phyloP scores from a whole-genome alignment of 2,329 filamentous ascomycete species.

The Epichloe aotearoae region DNA sequence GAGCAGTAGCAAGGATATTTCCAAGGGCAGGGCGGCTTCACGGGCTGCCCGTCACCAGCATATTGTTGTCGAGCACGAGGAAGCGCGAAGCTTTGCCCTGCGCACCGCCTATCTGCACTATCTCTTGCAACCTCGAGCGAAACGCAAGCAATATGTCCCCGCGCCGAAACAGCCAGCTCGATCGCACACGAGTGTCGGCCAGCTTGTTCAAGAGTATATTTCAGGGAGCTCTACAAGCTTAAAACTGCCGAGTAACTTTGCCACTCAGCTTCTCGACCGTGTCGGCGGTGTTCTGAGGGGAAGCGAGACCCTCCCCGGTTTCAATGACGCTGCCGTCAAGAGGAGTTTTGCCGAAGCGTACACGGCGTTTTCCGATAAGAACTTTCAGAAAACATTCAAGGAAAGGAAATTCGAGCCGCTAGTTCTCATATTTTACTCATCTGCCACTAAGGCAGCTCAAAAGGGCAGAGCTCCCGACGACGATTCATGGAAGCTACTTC shows the following conservation, averaged over 20 bases:
- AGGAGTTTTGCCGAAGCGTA: constrained; percentile 90
- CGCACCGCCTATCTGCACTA: constrained; percentile 87
- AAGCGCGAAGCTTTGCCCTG: constrained; percentile 84
- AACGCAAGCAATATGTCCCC: constrained; percentile 76
- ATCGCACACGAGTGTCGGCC: constrained; percentile 61
- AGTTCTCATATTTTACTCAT: constrained; percentile 91
- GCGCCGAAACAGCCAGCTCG: constrained; percentile 46
- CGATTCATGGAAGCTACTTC: constrained; percentile 80
- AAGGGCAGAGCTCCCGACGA: constrained; percentile 62
- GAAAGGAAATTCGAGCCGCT: constrained; percentile 86
- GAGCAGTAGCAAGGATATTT: constrained; percentile 29
- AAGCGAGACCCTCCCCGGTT: constrained; percentile 69
- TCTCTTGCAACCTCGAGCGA: constrained; percentile 79
- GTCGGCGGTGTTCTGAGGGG: constrained; percentile 71
- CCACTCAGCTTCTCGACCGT: constrained; percentile 47
- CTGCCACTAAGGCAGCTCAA: constrained; percentile 74
- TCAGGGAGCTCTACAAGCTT: constrained; percentile 34
- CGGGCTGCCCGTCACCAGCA: constrained; percentile 23
- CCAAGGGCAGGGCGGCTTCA: constrained; percentile 30
- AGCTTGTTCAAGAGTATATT: constrained; percentile 78
- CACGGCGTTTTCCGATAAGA: constrained; percentile 79
- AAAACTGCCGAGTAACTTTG: constrained; percentile 46
- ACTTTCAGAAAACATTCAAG: constrained; percentile 82
- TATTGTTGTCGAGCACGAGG: constrained; percentile 49
- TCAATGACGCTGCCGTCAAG: constrained; percentile 80